Percentiles rank a stretch among this genome's conserved stretches.
Evolutionary conservation across 2,329 filamentous ascomycete genomes (phyloP).

Genomic region (Colletotrichum musicola): DNA sequence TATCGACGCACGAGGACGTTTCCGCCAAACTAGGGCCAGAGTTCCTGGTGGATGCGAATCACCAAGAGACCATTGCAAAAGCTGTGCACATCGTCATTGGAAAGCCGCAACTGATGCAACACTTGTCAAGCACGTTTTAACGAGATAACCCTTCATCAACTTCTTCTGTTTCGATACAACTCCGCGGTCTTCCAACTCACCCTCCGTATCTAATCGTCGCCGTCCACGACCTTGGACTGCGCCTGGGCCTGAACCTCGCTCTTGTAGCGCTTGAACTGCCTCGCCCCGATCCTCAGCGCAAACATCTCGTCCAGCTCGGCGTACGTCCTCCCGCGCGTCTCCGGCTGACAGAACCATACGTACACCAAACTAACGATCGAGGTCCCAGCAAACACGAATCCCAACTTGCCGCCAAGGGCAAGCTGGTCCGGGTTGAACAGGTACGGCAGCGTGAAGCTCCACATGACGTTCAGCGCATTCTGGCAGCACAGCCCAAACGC

Average conservation of each 20-base stretch:
- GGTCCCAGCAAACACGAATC: slow-evolving; percentile 53
- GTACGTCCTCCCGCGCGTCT: slow-evolving; percentile 41
- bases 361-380: slow-evolving; percentile 44
- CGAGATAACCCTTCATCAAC: not conserved
- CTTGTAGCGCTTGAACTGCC: not conserved
- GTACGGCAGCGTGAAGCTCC: slow-evolving; percentile 34
- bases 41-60: not conserved
- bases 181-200: not conserved
- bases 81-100: not conserved
- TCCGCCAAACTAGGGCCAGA: not conserved
- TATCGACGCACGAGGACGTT: not conserved
- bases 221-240: not conserved
- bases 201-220: not conserved
- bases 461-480: slow-evolving; percentile 41
- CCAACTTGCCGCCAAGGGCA: slow-evolving; percentile 53
- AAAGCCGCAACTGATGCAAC: not conserved
- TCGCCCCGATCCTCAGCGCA: slow-evolving; percentile 10
- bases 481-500: slow-evolving; percentile 51
- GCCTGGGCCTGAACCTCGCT: slow-evolving; percentile 6
- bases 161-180: not conserved
- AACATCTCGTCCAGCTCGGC: slow-evolving; percentile 42
- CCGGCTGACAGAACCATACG: slow-evolving; percentile 50
- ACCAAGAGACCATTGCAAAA: not conserved
- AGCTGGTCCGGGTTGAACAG: slow-evolving; percentile 38
- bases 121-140: too few relatives aligned